Conservation (phyloP, 2,329 filamentous ascomycete species). For the Xylaria sp. region DNA sequence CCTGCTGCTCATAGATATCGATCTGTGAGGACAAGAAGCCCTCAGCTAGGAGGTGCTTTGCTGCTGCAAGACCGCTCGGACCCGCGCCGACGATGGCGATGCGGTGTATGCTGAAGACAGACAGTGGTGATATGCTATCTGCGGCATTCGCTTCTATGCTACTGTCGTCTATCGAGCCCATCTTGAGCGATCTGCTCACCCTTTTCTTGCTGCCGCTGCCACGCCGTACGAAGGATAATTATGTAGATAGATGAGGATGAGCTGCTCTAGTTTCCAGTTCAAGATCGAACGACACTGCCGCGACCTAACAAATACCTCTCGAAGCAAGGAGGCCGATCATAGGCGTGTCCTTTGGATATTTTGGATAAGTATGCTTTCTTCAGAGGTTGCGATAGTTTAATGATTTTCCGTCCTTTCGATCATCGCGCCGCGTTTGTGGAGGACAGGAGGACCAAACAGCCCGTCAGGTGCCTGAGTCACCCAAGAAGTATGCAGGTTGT, state of each 20-base stretch:
- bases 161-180: slow-evolving; percentile 38
- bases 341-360: background rate
- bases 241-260: background rate
- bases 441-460: background rate
- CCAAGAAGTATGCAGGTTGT: slow-evolving; percentile 4
- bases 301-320: background rate
- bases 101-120: slow-evolving; percentile 62
- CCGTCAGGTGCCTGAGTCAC: background rate
- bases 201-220: background rate
- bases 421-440: background rate
- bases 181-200: slow-evolving; percentile 14
- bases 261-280: background rate
- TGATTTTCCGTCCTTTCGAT: background rate
- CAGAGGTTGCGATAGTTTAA: background rate
- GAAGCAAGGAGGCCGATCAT: background rate
- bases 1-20: slow-evolving; percentile 84
- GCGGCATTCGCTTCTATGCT: slow-evolving; percentile 7
- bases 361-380: background rate
- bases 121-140: background rate
- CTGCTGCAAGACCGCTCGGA: slow-evolving; percentile 79
- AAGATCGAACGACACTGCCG: background rate
- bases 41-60: slow-evolving; percentile 83
- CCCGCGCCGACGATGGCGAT: slow-evolving; percentile 87
- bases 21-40: slow-evolving; percentile 70
- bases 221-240: background rate